Conservation (phyloP, 805 yeast genomes). For the Candida vaughaniae region DNA sequence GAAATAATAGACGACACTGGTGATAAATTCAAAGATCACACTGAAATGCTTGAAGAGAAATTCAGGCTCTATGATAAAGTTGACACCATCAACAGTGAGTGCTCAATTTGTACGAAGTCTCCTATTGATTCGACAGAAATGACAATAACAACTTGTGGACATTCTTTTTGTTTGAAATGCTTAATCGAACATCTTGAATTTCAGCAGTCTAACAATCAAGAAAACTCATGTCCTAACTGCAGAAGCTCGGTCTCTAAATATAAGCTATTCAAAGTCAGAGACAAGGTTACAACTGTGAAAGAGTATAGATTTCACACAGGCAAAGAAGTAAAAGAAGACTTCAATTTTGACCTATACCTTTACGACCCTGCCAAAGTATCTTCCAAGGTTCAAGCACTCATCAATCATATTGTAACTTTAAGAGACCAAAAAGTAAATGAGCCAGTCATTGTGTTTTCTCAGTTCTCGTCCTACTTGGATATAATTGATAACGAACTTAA, state of each 20-base stretch:
- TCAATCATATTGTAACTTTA: constrained; percentile 55
- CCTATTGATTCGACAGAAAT: constrained; percentile 56
- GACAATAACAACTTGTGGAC: constrained; percentile 76
- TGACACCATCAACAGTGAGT: constrained; percentile 50
- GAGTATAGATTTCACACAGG: constrained; percentile 31
- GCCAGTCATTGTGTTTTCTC: constrained; percentile 86
- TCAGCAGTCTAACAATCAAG: constrained; percentile 48
- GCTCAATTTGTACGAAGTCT: constrained; percentile 79
- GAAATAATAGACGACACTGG: constrained; percentile 7
- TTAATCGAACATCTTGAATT: constrained; percentile 71
- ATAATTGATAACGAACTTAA: constrained; percentile 62
- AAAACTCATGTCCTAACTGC: constrained; percentile 74
- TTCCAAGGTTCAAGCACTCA: constrained; percentile 69
- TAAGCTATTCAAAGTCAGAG: constrained; percentile 46
- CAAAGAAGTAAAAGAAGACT: constrained; percentile 21
- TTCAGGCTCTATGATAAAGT: constrained; percentile 28
- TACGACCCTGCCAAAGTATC: constrained; percentile 58
- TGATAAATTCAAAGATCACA: constrained; percentile 17
- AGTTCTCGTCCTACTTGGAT: constrained; percentile 81
- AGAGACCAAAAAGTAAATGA: constrained; percentile 59
- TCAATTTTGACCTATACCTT: constrained; percentile 34
- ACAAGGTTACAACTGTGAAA: constrained; percentile 20
- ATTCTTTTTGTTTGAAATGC: constrained; percentile 74
- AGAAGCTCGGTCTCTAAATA: constrained; percentile 52
- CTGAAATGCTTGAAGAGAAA: constrained; percentile 25